Evolutionary conservation across 148 eudicot genomes (phyloP), one percentile per base, ranked within the genome.

Genomic region (Nepenthes mirabilis): DNA sequence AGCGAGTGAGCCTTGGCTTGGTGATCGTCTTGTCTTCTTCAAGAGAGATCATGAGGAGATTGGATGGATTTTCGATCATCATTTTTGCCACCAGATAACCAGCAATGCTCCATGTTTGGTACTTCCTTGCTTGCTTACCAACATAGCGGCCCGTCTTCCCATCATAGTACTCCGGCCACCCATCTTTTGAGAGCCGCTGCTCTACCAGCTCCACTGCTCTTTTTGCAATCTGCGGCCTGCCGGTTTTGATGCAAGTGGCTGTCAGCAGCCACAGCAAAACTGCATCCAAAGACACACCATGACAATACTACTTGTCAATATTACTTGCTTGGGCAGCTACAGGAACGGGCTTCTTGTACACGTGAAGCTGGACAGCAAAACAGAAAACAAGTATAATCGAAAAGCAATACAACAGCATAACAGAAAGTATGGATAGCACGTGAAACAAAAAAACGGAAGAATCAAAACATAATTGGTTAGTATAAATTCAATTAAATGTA

Each of bases 131-230:
- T 58, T 75, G 82, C 70, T 79, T 79, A 43, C 82, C 82, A 7
- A 79, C 47, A 36, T 68, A 79, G 37, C 67, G 72, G 13, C 83
- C 83, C 14, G 72, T 63, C 66, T 66, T 79, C 10, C 83, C 83
- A 61, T 78, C 82, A 63, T 78, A 78, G 57, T 78, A 78, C 65
- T 78, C 78, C 10, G 82, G 82, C 82, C 82, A 79, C 10, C 77
- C 79, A 52, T 79, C 83, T 55, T 69, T 75, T 0, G 61, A 53
- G 2, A 79, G 70, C 37, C 83, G 74, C 61, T 64, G 50, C 71
- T 79, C 83, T 60, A 64, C 63, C 67, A 68, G 65, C 45, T 63
- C 70, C 34, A 79, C 69, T 13, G 83, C 83, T 34, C 43, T 75
- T 63, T 69, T 75, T 49, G 83, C 83, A 6, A 69, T 56, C 51